A percentile compares a stretch with the other conserved stretches of the same genome.
Evolutionary conservation across 495 filamentous ascomycete species (phyloP).

Genomic region (Daldinia vernicosa): DNA sequence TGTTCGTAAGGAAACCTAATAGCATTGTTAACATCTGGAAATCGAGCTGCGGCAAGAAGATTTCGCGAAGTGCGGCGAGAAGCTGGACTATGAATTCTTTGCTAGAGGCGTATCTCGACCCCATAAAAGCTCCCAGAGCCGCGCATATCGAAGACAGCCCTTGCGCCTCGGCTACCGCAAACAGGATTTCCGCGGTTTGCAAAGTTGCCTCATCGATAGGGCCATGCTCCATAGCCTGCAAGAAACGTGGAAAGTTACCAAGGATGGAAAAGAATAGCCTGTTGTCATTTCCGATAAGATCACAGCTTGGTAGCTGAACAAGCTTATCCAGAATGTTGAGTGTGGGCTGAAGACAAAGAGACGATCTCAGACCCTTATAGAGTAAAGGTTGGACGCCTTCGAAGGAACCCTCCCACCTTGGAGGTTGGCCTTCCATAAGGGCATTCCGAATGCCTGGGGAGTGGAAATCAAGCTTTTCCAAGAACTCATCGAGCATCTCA

Average conservation of each 20-base stretch:
- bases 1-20: slow-evolving; percentile 91
- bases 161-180: slow-evolving; percentile 75
- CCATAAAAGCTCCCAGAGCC: slow-evolving; percentile 75
- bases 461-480: slow-evolving; percentile 83
- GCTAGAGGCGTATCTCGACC: slow-evolving; percentile 70
- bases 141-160: slow-evolving; percentile 63
- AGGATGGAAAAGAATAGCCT: slow-evolving; percentile 84
- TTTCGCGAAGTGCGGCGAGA: slow-evolving; percentile 76
- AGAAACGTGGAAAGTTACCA: slow-evolving; percentile 89
- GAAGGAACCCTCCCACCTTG: slow-evolving; percentile 89
- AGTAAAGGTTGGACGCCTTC: slow-evolving; percentile 86
- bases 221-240: slow-evolving; percentile 77
- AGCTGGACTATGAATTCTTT: slow-evolving; percentile 82
- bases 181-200: slow-evolving; percentile 72
- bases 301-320: slow-evolving; percentile 78
- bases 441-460: slow-evolving; percentile 71
- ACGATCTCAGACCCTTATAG: slow-evolving; percentile 93
- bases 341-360: slow-evolving; percentile 76
- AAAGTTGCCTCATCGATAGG: slow-evolving; percentile 62
- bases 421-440: slow-evolving; percentile 79
- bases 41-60: slow-evolving; percentile 85
- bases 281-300: slow-evolving; percentile 81
- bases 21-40: slow-evolving; percentile 86
- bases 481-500: slow-evolving; percentile 87
- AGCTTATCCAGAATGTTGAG: slow-evolving; percentile 81